These are phyloP conservation scores for Nepenthes gracilis DNA, from an alignment of 148 eudicot genomes.

Conservation along the genomic window DNA sequence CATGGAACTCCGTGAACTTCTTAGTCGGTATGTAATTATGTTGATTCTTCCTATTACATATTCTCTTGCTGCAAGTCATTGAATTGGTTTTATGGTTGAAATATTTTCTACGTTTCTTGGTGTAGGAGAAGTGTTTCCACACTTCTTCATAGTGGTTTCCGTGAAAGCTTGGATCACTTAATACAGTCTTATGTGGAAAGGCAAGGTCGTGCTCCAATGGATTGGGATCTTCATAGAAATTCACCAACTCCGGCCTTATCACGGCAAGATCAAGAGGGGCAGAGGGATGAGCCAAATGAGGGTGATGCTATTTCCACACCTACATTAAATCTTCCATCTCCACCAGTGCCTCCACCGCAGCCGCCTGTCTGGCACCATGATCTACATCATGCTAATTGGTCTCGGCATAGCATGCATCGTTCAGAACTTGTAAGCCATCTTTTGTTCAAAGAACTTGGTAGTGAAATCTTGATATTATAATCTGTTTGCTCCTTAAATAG, in stretches of 20 bases:
- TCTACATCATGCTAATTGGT: slow-evolving; percentile 74
- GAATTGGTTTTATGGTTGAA: not conserved
- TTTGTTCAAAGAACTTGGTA: not conserved
- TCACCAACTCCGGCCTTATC: slow-evolving; percentile 51
- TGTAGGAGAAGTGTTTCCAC: slow-evolving; percentile 97
- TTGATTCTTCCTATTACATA: not conserved
- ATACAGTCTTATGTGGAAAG: slow-evolving; percentile 93
- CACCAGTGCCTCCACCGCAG: slow-evolving; percentile 96
- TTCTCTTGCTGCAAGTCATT: not conserved
- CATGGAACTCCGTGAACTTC: slow-evolving; percentile 98
- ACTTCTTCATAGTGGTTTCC: slow-evolving; percentile 93
- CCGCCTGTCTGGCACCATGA: slow-evolving; percentile 89
- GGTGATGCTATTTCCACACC: slow-evolving; percentile 41
- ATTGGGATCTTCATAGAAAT: slow-evolving; percentile 87
- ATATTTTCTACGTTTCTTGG: slow-evolving; percentile 3
- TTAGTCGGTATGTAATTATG: slow-evolving; percentile 52
- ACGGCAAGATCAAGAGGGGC: slow-evolving; percentile 44
- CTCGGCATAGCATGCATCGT: slow-evolving; percentile 77
- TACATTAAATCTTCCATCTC: slow-evolving; percentile 58
- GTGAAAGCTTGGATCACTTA: slow-evolving; percentile 92
- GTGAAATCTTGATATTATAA: too few species aligned
- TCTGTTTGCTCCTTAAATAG: too few species aligned
- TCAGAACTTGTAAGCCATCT: slow-evolving; percentile 58
- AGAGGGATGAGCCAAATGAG: slow-evolving; percentile 47
- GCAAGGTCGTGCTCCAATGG: slow-evolving; percentile 68